These are phyloP conservation scores for Globisporangium acanthophoron DNA, from an alignment of 352 stramenopile genomes.

Conservation along the genomic window DNA sequence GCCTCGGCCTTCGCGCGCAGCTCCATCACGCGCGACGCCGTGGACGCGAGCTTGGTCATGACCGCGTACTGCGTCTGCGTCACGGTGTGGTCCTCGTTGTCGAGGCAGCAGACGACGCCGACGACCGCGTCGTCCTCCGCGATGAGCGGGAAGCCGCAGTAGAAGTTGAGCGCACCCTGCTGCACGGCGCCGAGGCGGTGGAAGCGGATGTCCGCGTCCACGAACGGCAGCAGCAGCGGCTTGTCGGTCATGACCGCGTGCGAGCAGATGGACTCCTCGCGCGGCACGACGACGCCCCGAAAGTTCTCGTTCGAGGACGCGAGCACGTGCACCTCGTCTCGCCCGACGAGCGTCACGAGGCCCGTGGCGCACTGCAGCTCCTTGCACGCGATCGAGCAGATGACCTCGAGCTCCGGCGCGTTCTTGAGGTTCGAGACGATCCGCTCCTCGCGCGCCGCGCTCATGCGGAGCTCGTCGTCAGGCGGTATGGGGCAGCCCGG, in stretches of 20 bases:
- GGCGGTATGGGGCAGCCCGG: constrained; percentile 23
- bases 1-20: constrained; percentile 7
- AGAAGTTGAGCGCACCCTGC: constrained; percentile 40
- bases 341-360: constrained; percentile 44
- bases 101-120: constrained; percentile 50
- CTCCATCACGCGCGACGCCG: constrained; percentile 38
- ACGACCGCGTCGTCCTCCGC: constrained; percentile 28
- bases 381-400: constrained; percentile 45
- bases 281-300: constrained; percentile 21
- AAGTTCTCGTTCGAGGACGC: constrained; percentile 34
- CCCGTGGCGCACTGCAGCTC: constrained; percentile 44
- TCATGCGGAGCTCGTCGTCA: constrained; percentile 33
- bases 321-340: constrained; percentile 31
- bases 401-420: constrained; percentile 52
- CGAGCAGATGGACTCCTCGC: constrained; percentile 47
- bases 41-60: constrained; percentile 35
- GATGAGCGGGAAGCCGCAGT: constrained; percentile 57
- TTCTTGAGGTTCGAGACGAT: constrained; percentile 30
- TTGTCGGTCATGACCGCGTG: constrained; percentile 53
- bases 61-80: constrained; percentile 53
- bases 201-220: constrained; percentile 60
- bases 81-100: constrained; percentile 34
- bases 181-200: constrained; percentile 28
- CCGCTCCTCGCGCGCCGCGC: constrained; percentile 28
- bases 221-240: constrained; percentile 45